Evolutionary conservation across 768 basidiomycete species (phyloP), one percentile per base, ranked within the genome.

Genomic region (Leucogyrophana mollusca): DNA sequence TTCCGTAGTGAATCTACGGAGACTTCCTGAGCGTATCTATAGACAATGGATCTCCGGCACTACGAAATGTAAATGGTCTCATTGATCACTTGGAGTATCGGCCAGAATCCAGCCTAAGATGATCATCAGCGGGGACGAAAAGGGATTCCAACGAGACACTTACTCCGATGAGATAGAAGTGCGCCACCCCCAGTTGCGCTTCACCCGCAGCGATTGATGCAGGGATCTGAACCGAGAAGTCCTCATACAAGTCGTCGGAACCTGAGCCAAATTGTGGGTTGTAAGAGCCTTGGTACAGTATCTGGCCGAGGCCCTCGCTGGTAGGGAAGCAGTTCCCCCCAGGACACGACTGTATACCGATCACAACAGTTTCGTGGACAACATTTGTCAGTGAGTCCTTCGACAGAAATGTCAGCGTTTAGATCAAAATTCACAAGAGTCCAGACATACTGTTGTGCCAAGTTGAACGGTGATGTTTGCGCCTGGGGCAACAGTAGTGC

Each of bases 261-360:
- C 50, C 59, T 10, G 40, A 39, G 10, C 57, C 34, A n/a, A 61
- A 54, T 46, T 68, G 52, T 0, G 74, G 73, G 22, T 65, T 59
- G 53, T 61, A 76, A 13, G 56, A 55, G 16, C 74, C 76, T 35
- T 64, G 64, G 53, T 72, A 74, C 23, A 77, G 61, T 9, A 76
- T 59, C 2, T 52, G 56, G 11, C 74, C 73, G 37, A 75, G 43
- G 2, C 57, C 55, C 16, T 66, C 62, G n/a, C 23, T 32, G 56
- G 50, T 20, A 43, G 48, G 49, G 67, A 70, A 5, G 53, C 47
- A 56, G 21, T 53, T 33, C 5, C 49, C 47, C 40, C 64, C 49
- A 18, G 55, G 50, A 55, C 72, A 76, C 20, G 67, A 62, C 22
- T 55, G 54, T 9, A 76, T 27, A 5, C 59, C 71, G 41, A 76